Percentiles rank a stretch among this genome's conserved stretches.
Conservation (phyloP, 2,329 filamentous ascomycete species). For the Pseudonectria foliicola region DNA sequence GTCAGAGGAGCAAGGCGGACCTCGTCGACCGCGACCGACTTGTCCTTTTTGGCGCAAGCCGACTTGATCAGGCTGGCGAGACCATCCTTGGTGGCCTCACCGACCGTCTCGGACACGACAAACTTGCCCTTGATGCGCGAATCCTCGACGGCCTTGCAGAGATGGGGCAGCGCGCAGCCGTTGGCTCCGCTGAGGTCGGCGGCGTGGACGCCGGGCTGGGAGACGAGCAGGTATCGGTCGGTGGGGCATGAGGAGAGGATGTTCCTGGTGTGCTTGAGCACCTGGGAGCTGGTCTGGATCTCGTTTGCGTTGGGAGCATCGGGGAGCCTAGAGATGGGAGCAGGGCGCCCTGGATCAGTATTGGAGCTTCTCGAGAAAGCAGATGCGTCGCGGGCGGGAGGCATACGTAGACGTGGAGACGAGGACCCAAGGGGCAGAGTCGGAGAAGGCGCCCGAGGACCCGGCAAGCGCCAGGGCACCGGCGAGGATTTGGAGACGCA, state of each 20-base stretch:
- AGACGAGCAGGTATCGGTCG: conserved; percentile 67
- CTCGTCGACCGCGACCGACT: conserved; percentile 32
- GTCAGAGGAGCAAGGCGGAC: conserved; percentile 36
- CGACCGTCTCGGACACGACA: conserved; percentile 52
- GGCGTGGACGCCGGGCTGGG: conserved; percentile 66
- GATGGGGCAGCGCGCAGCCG: conserved; percentile 46
- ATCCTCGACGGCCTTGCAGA: conserved; percentile 35
- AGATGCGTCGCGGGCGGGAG: conserved; percentile 6
- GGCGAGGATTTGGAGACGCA: conserved; percentile 48
- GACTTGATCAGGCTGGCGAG: conserved; percentile 38
- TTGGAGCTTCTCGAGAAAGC: conserved; percentile 13
- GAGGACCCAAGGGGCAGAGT: conserved; percentile 84
- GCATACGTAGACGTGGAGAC: conserved; percentile 77
- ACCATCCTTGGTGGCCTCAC: conserved; percentile 35
- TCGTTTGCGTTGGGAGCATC: conserved; percentile 30
- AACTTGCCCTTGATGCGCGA: conserved; percentile 32
- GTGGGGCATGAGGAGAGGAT: conserved; percentile 64
- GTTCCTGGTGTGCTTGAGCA: conserved; percentile 36
- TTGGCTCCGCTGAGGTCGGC: conserved; percentile 54
- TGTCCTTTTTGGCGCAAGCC: conserved; percentile 36
- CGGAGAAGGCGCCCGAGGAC: conserved; percentile 64
- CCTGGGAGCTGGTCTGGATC: conserved; percentile 42
- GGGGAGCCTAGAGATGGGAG: conserved; percentile 24
- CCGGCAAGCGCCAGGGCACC: conserved; percentile 48
- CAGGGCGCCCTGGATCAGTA: conserved; percentile 12